phyloP scores from a whole-genome alignment of 2,329 filamentous ascomycete genomes.

The Pestalotiopsis sp. region DNA sequence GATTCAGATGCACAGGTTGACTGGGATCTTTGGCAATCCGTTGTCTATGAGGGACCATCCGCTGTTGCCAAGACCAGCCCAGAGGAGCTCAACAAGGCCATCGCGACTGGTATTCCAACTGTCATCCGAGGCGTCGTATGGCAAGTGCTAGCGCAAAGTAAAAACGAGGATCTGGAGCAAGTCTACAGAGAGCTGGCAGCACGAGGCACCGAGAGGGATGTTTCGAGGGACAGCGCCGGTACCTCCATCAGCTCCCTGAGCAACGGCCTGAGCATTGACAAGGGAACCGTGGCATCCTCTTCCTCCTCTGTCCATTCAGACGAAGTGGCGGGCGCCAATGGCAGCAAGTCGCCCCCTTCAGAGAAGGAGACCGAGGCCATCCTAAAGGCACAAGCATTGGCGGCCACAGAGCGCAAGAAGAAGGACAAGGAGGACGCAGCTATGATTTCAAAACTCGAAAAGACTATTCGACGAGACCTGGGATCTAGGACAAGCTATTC shows the following conservation, averaged over 20 bases:
- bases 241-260: conserved; percentile 54
- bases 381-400: conserved; percentile 65
- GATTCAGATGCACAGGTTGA: conserved; percentile 79
- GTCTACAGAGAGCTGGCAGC: conserved; percentile 83
- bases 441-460: conserved; percentile 81
- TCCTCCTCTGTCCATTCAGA: conserved; percentile 80
- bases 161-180: conserved; percentile 84
- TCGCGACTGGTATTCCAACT: conserved; percentile 89
- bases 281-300: conserved; percentile 74
- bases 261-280: conserved; percentile 61
- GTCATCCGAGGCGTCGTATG: conserved; percentile 98
- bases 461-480: conserved; percentile 86
- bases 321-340: conserved; percentile 67
- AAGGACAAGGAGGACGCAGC: conserved; percentile 78
- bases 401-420: conserved; percentile 71
- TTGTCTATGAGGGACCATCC: conserved; percentile 91
- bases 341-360: conserved; percentile 54
- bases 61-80: conserved; percentile 86
- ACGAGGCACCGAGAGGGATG: conserved; percentile 81
- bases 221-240: conserved; percentile 60
- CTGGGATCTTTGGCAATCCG: conserved; percentile 96
- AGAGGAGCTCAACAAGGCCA: conserved; percentile 87
- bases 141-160: conserved; percentile 96
- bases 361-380: conserved; percentile 67
- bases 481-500: conserved; percentile 94